Base-by-base conservation (phyloP, 73 alveolate genomes). In the Diophrys sp. region DNA sequence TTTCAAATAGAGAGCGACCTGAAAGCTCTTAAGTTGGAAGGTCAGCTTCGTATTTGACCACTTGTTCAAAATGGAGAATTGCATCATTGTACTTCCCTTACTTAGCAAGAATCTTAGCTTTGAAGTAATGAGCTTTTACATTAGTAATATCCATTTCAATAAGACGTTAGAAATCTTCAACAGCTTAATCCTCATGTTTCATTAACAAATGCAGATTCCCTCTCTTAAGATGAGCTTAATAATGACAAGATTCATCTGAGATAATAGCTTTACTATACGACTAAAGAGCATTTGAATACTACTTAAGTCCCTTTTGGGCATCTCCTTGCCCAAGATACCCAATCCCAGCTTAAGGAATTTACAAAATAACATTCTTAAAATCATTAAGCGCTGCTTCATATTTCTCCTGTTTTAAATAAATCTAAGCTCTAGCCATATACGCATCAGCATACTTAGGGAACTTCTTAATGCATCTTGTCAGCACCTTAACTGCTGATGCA, bases 261-360 rank as follows among this genome's bases (percentile, higher is more conserved):
- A 67, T 55, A 0, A 79, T 30, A 27, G 93, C 93, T 72, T 68
- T 74, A 28, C 88, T 27, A 33, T 85, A 85, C 1, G 88, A 78
- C 28, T 78, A 29, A 8, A 85, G 79, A 11, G 93, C 88, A 0
- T 73, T 84, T 31, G 85, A 30, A 33, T 85, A 78, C 23, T 85
- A 57, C 14, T 88, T 91, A 14, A 83, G 77, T 1, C 86, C 87
- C 72, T 87, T 80, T 23, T 68, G 74, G 32, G 92, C 83, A 30
- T 91, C 97, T 30, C 95, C 97, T 53, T 74, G 76, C 30, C 97
- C 97, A 28, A 91, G 54, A 75, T 77, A 91, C 27, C 94, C 97
- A 5, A 82, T 78, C 0, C 83, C 84, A 33, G 79, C 34, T 53
- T 84, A 33, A 24, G 84, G 85, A 56, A 87, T 93, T 55, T 77